Percentiles rank a stretch among this genome's conserved stretches.
Evolutionary conservation across 495 filamentous ascomycete genomes (phyloP).

Genomic region (Penicillium daleae): DNA sequence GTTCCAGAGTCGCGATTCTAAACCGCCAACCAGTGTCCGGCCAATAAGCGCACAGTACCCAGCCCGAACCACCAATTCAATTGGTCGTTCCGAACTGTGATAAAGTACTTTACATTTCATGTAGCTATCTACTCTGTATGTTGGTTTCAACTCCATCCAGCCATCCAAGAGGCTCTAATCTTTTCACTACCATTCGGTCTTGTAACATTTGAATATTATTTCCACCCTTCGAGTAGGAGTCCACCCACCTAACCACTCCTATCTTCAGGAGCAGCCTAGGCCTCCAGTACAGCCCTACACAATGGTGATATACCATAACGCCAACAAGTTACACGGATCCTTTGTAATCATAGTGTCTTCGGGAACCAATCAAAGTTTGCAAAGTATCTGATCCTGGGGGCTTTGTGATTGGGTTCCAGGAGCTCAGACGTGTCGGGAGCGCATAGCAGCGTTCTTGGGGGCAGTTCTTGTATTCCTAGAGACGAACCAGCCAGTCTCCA

Average conservation of each 20-base stretch:
- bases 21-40: conserved; percentile 23
- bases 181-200: background rate
- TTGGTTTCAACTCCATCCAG: background rate
- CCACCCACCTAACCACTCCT: background rate
- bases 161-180: background rate
- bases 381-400: background rate
- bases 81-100: background rate
- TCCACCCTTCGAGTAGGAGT: background rate
- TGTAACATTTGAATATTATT: conserved; percentile 1
- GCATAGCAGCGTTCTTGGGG: background rate
- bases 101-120: background rate
- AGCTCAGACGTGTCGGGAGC: conserved; percentile 2
- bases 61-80: background rate
- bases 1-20: background rate
- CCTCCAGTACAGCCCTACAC: background rate
- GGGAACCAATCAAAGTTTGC: background rate
- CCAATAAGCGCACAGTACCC: conserved; percentile 22
- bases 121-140: background rate
- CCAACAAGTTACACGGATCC: background rate
- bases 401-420: background rate
- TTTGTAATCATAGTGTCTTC: background rate
- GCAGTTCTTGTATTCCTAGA: too few species aligned
- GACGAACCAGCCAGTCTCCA: background rate
- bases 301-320: background rate
- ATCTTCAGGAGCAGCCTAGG: conserved; percentile 2